These are phyloP conservation scores for Pleurozium schreberi DNA, from an alignment of 225 moss, liverwort and hornwort genomes.

Conservation along the genomic window DNA sequence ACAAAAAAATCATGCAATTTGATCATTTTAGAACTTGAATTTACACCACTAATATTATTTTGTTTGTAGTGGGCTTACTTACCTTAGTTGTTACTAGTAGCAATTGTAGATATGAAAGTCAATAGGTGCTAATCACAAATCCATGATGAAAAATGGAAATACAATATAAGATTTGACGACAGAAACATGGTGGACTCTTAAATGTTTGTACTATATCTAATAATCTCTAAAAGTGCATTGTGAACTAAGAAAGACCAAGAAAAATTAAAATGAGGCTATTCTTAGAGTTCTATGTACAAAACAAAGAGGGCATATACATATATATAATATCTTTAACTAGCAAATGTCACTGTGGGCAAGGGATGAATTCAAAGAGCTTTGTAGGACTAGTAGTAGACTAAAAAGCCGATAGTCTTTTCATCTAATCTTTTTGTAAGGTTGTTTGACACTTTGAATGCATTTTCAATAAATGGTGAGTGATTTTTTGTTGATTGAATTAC, in stretches of 20 bases:
- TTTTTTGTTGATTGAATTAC: neutral
- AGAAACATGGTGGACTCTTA: neutral
- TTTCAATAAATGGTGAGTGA: neutral
- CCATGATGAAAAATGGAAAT: neutral
- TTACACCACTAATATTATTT: neutral
- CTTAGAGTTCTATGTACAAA: neutral
- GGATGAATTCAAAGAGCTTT: neutral
- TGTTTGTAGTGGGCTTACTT: neutral
- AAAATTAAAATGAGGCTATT: neutral
- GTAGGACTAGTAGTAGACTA: neutral
- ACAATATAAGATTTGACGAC: neutral
- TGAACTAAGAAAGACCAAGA: neutral
- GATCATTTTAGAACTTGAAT: neutral
- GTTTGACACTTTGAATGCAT: neutral
- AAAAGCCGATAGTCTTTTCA: neutral
- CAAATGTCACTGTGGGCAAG: rapidly evolving
- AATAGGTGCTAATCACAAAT: neutral
- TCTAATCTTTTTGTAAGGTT: neutral
- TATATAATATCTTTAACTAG: too few species aligned
- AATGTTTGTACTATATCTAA: neutral
- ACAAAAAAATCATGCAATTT: neutral
- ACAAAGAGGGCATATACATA: neutral
- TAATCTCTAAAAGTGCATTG: neutral
- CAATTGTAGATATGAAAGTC: neutral
- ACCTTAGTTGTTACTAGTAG: neutral